Evolutionary conservation across 169 alveolate species (phyloP), one percentile per base, ranked within the genome.

Genomic region (Plasmodium coatneyi): DNA sequence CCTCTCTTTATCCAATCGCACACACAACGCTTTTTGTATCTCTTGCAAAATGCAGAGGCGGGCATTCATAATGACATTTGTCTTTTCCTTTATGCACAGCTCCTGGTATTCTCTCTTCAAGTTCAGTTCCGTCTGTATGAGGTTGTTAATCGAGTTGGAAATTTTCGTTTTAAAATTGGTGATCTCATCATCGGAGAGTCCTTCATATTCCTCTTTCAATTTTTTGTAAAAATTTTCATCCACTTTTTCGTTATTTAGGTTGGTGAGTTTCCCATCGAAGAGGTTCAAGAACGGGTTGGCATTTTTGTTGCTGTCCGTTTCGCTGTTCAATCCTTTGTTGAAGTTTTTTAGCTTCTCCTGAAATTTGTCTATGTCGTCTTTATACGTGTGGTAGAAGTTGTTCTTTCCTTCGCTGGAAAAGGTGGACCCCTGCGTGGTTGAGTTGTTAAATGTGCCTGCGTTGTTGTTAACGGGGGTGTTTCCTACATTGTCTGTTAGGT

Each of bases 211-310:
- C 60, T 91, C 92, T 32, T 89, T 89, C 52, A 89, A 80, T 60
- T 89, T 89, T 80, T 89, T 89, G 71, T 89, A 89, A 80, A 89
- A 89, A 80, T 70, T 89, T 89, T 89, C 92, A 49, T 91, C 92
- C 2, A 70, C 92, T 60, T 91, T 91, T 71, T 91, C 95, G 49
- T 79, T 87, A 34, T 79, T 54, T 30, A 56, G 14, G n/a, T 81
- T 81, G 19, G 84, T 10, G 12, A 30, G 14, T 91, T 91, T 91
- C 52, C 76, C 76, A 66, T 91, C 95, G 54, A 91, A 81, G 6
- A 56, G 25, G 71, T 89, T 89, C 1, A 14, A 22, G 81, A 36
- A 60, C 7, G 74, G 87, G 16, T 78, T 79, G 16, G 39, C 36
- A 79, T 89, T 89, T 7, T 79, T 89, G 19, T 19, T 79, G 12